These are phyloP conservation scores for Chrysoporthe deuterocubensis DNA, from an alignment of 2,329 filamentous ascomycete species.

Conservation along the genomic window DNA sequence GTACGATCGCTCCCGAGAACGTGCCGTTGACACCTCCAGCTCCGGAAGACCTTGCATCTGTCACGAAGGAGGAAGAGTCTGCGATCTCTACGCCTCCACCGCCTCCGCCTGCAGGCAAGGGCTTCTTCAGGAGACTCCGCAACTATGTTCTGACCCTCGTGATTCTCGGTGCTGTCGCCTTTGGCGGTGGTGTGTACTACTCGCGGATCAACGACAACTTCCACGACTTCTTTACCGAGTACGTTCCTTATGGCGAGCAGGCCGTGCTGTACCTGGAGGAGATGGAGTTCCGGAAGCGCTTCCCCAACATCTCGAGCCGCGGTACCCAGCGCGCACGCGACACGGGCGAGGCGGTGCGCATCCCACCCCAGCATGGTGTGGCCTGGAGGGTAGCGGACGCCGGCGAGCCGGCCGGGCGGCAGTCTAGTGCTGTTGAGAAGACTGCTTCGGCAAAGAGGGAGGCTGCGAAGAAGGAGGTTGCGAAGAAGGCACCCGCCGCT, in stretches of 20 bases:
- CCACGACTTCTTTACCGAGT: slow-evolving; percentile 98
- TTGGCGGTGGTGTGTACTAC: slow-evolving; percentile 88
- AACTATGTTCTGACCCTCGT: slow-evolving; percentile 78
- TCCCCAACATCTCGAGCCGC: slow-evolving; percentile 56
- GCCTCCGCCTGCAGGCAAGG: slow-evolving; percentile 53
- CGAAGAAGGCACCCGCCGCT: not conserved
- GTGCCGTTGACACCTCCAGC: slow-evolving; percentile 47
- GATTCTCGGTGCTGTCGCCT: slow-evolving; percentile 76
- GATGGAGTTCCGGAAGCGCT: slow-evolving; percentile 86
- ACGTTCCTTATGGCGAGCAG: slow-evolving; percentile 91
- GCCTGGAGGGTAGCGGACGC: slow-evolving; percentile 77
- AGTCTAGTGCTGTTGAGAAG: slow-evolving; percentile 60
- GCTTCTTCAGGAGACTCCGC: slow-evolving; percentile 72
- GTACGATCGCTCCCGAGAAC: slow-evolving; percentile 43
- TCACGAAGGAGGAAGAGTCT: slow-evolving; percentile 26
- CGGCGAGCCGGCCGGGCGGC: slow-evolving; percentile 58
- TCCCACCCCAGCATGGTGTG: slow-evolving; percentile 83
- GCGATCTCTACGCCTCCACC: slow-evolving; percentile 43
- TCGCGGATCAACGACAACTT: slow-evolving; percentile 95
- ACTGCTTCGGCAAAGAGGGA: slow-evolving; percentile 39
- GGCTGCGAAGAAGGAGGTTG: slow-evolving; percentile 36
- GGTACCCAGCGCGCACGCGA: slow-evolving; percentile 57
- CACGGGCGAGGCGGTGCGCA: slow-evolving; percentile 74
- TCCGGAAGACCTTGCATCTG: slow-evolving; percentile 34
- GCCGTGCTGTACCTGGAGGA: slow-evolving; percentile 95